Evolutionary conservation across 2,329 filamentous ascomycete species (phyloP).

Genomic region (Colletotrichum navitas): DNA sequence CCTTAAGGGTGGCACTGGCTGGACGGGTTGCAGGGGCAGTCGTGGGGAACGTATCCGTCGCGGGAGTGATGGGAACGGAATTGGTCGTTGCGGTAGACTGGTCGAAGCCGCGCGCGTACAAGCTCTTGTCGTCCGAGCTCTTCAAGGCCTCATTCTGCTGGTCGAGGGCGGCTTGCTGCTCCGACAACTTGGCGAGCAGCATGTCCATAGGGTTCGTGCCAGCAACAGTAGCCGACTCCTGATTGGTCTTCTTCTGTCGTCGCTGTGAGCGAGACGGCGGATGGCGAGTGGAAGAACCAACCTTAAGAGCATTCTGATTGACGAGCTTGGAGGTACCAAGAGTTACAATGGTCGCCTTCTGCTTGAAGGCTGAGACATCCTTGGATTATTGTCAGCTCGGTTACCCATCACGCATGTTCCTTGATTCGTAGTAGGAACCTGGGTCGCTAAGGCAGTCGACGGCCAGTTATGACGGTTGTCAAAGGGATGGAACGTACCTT

Average conservation of each 20-base stretch:
- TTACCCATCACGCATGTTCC: not conserved
- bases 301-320: slow-evolving; percentile 68
- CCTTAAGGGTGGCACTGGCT: slow-evolving; percentile 63
- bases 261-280: slow-evolving; percentile 45
- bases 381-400: not conserved
- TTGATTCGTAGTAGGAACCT: not conserved
- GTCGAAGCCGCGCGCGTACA: slow-evolving; percentile 56
- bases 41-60: slow-evolving; percentile 65
- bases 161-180: slow-evolving; percentile 73
- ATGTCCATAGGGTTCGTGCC: slow-evolving; percentile 75
- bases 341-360: slow-evolving; percentile 60
- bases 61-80: slow-evolving; percentile 73
- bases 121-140: slow-evolving; percentile 52
- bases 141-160: slow-evolving; percentile 70
- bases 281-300: slow-evolving; percentile 46
- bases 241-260: slow-evolving; percentile 63
- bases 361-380: slow-evolving; percentile 6
- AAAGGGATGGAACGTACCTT: slow-evolving; percentile 16
- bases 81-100: slow-evolving; percentile 64
- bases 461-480: not conserved
- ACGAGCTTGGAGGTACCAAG: slow-evolving; percentile 67
- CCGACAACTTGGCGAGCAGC: slow-evolving; percentile 78
- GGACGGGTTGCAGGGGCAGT: slow-evolving; percentile 65
- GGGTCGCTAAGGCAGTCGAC: not conserved
- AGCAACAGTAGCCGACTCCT: slow-evolving; percentile 53